Conservation (phyloP, 1,284 basidiomycete genomes). For the Melampsora abietis-canadensis region DNA sequence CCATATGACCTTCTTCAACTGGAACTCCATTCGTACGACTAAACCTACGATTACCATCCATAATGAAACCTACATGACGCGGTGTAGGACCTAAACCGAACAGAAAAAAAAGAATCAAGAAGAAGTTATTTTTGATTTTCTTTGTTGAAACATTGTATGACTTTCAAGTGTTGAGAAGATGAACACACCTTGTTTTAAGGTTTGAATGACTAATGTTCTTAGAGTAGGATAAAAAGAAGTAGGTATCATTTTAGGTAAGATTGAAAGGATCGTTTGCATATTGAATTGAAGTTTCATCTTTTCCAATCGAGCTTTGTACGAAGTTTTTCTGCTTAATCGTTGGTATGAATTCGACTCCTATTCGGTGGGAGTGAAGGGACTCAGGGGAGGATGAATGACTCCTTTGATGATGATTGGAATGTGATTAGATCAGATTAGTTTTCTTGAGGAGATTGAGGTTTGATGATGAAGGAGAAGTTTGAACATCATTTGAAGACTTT, state of each 20-base stretch:
- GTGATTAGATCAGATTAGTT: too few relatives aligned
- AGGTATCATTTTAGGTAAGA: slow-evolving; percentile 17
- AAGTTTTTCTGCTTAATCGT: too few relatives aligned
- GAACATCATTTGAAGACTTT: too few relatives aligned
- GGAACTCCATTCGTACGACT: slow-evolving; percentile 68
- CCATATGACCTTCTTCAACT: slow-evolving; percentile 73
- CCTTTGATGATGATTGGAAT: too few relatives aligned
- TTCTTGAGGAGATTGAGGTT: too few relatives aligned
- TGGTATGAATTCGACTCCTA: too few relatives aligned
- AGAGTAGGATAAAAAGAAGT: slow-evolving; percentile 22
- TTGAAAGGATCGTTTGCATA: slow-evolving; percentile 20
- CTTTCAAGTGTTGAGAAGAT: slow-evolving; percentile 12
- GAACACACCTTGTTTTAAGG: neutral
- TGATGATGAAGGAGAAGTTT: too few relatives aligned
- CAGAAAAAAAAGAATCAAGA: too few relatives aligned
- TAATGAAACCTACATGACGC: slow-evolving; percentile 87
- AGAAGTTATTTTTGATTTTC: too few relatives aligned
- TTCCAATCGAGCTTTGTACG: neutral
- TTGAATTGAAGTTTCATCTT: slow-evolving; percentile 3
- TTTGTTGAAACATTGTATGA: slow-evolving; percentile 40
- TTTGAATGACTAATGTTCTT: slow-evolving; percentile 25
- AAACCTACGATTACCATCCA: slow-evolving; percentile 96
- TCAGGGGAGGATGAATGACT: too few relatives aligned
- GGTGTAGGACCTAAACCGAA: slow-evolving; percentile 70
- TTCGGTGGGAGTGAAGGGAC: too few relatives aligned